Conservation (phyloP, 1,139 yeast species). For the Blastobotrys arbuscula region DNA sequence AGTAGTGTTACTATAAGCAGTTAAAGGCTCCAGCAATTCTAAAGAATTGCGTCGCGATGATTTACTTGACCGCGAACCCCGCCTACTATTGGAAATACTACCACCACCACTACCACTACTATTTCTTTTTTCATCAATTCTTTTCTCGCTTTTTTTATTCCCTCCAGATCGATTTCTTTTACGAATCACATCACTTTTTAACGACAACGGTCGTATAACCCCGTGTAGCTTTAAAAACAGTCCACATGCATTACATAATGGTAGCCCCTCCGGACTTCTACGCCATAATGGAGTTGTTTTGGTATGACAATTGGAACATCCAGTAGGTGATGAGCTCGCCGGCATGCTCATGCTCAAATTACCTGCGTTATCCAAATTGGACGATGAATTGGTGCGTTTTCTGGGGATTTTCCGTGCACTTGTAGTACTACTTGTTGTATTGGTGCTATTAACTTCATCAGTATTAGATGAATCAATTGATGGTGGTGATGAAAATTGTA, state of each 20-base stretch:
- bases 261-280: constrained; percentile 86
- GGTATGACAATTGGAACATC: constrained; percentile 86
- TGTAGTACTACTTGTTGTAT: background rate
- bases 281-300: constrained; percentile 95
- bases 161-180: constrained; percentile 46
- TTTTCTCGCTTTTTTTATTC: background rate
- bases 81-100: background rate
- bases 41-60: background rate
- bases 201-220: constrained; percentile 81
- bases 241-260: constrained; percentile 94
- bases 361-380: background rate
- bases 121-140: background rate
- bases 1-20: background rate
- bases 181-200: constrained; percentile 89
- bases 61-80: background rate
- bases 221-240: constrained; percentile 87
- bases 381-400: background rate
- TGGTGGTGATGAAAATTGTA: no score
- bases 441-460: background rate
- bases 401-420: background rate
- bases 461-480: no score
- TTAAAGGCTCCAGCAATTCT: background rate
- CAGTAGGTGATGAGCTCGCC: constrained; percentile 22
- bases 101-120: background rate
- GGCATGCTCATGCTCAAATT: constrained; percentile 8